These are phyloP conservation scores for Neurospora tetraspora DNA, from an alignment of 495 filamentous ascomycete genomes.

Conservation along the genomic window DNA sequence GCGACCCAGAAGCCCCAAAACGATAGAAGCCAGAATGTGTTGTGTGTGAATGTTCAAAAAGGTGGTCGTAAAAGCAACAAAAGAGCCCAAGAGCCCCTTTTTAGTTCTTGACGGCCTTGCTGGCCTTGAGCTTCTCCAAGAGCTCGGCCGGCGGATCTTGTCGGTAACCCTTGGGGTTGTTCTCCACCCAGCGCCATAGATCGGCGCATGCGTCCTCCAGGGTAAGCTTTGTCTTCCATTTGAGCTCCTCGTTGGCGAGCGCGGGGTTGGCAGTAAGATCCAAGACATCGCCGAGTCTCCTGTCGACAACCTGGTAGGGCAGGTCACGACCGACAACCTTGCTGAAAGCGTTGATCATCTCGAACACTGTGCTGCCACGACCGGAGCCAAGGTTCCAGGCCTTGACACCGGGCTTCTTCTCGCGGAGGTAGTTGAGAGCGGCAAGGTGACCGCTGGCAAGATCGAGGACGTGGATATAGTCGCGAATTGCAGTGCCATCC, in stretches of 20 bases:
- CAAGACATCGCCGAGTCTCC: conserved; percentile 82
- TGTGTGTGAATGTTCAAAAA: neutral
- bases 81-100: neutral
- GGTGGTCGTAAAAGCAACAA: neutral
- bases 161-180: conserved; percentile 91
- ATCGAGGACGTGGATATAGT: conserved; percentile 80
- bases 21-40: neutral
- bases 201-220: conserved; percentile 90
- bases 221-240: conserved; percentile 84
- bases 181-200: conserved; percentile 89
- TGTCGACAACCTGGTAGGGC: conserved; percentile 74
- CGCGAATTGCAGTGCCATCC: conserved; percentile 67
- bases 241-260: conserved; percentile 75
- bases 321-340: conserved; percentile 74
- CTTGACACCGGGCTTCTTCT: conserved; percentile 80
- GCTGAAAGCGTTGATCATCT: conserved; percentile 94
- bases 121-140: conserved; percentile 54
- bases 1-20: neutral
- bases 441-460: conserved; percentile 82
- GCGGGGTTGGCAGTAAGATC: conserved; percentile 89
- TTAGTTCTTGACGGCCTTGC: conserved; percentile 11
- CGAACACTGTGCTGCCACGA: conserved; percentile 86
- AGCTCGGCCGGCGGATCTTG: conserved; percentile 81
- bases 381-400: conserved; percentile 99
- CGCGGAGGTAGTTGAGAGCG: conserved; percentile 84